These are phyloP conservation scores for Ramalina intermedia DNA, from an alignment of 495 filamentous ascomycete species.

Conservation along the genomic window DNA sequence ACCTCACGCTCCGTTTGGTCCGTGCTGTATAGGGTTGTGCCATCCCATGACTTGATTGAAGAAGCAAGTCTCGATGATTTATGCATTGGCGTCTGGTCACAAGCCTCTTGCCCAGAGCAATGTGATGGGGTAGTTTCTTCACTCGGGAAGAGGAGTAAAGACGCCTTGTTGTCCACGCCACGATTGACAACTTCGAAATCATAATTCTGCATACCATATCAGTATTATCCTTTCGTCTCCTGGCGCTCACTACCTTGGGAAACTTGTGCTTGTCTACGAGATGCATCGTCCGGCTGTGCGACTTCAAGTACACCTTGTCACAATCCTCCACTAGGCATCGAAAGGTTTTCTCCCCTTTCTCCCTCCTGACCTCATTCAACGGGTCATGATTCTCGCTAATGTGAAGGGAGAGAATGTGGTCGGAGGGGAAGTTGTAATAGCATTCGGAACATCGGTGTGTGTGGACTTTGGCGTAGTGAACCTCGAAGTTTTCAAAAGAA, in stretches of 20 bases:
- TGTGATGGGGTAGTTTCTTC: too few relatives aligned
- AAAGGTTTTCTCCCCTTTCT: constrained; percentile 77
- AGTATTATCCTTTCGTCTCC: not conserved
- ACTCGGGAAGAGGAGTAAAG: constrained; percentile 41
- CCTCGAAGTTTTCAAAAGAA: constrained; percentile 70
- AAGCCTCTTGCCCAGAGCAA: too few relatives aligned
- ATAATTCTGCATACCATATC: constrained; percentile 40
- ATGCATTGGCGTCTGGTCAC: too few relatives aligned
- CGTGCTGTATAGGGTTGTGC: too few relatives aligned
- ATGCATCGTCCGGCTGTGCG: constrained; percentile 73
- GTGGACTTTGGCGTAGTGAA: constrained; percentile 71
- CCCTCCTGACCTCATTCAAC: constrained; percentile 51
- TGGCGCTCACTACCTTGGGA: constrained; percentile 39
- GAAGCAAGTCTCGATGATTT: too few relatives aligned
- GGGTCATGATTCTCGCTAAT: constrained; percentile 89
- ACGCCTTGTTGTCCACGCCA: constrained; percentile 71
- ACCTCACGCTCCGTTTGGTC: constrained; percentile 30
- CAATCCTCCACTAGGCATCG: constrained; percentile 82
- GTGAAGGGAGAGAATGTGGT: constrained; percentile 62
- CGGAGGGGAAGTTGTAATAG: constrained; percentile 60
- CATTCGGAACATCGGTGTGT: constrained; percentile 75
- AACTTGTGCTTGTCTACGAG: constrained; percentile 91
- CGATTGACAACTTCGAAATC: constrained; percentile 81
- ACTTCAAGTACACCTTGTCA: constrained; percentile 69
- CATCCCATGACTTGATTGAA: too few relatives aligned